Base-by-base conservation (phyloP, 2,329 filamentous ascomycete species). In the Talaromyces sp. region DNA sequence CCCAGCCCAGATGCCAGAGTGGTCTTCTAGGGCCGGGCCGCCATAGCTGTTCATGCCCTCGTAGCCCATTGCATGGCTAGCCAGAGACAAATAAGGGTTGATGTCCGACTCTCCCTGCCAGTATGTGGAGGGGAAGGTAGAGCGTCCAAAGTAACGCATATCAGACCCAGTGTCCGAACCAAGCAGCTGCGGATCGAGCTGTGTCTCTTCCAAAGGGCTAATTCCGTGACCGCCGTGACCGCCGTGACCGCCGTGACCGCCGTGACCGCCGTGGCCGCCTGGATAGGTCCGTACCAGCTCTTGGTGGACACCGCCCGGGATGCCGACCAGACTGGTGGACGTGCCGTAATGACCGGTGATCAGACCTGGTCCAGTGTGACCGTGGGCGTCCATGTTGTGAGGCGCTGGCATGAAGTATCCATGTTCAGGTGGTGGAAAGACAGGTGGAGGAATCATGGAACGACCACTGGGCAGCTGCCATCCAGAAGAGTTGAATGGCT, bases 391-490 rank as follows among this genome's bases (percentile, higher is more conserved):
- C n/a, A 71, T 64, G 54, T 43, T 55, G 54, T 43, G 52, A 70
- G 74, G 50, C 41, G 72, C n/a, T 14, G 27, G 26, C 54, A 61
- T 52, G 19, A 52, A 57, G 35, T 61, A 29, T 17, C 50, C 41
- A 31, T 43, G 26, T 9, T 58, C 55, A 6, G 43, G 19, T 14
- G 35, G 27, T 6, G 55, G 19, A 24, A 51, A 55, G 14, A 61
- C 17, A 5, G 41, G 59, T 27, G 55, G n/a, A 19, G 55, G n/a
- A 17, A 26, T 46, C 10, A 43, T 73, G 77, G 55, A 77, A 74
- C 55, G 82, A 78, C 76, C 82, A 86, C 1, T 79, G 77, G 2
- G 80, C n/a, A 55, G 31, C 27, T 51, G 41, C 59, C 56, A 61
- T 27, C 35, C 12, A 29, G 19, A 81, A 62, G 72, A 75, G 52